Conservation (phyloP, 441 rosid genomes). For the Arabidopsis lyrata region DNA sequence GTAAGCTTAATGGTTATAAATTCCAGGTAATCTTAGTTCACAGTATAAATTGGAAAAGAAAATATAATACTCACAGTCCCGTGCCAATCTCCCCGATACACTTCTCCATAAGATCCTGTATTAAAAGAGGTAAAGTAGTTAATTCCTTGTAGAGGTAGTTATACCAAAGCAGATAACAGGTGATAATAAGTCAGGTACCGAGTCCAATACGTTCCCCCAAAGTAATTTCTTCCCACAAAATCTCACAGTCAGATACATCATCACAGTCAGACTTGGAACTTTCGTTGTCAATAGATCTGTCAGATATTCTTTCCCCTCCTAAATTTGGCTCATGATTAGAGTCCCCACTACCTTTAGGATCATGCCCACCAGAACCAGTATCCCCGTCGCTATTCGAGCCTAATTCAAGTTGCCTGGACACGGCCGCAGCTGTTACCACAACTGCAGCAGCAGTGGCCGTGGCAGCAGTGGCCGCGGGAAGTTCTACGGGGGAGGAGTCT, state of each 20-base stretch:
- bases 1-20: slow-evolving; percentile 19
- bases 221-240: slow-evolving; percentile 88
- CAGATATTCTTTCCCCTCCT: slow-evolving; percentile 74
- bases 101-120: slow-evolving; percentile 98
- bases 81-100: slow-evolving; percentile 95
- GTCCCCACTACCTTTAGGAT: slow-evolving; percentile 47
- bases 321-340: slow-evolving; percentile 49
- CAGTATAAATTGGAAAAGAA: not conserved
- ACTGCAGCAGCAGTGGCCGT: slow-evolving; percentile 97
- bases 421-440: slow-evolving; percentile 90
- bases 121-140: slow-evolving; percentile 37
- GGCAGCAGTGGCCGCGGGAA: slow-evolving; percentile 97
- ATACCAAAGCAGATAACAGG: slow-evolving; percentile 40
- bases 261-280: slow-evolving; percentile 77
- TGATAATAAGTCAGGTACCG: slow-evolving; percentile 56
- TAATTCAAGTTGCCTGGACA: slow-evolving; percentile 71
- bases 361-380: slow-evolving; percentile 53
- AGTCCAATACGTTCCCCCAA: slow-evolving; percentile 99
- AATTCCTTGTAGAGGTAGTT: slow-evolving; percentile 22
- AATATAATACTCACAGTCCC: slow-evolving; percentile 80
- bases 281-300: slow-evolving; percentile 67
- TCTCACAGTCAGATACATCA: slow-evolving; percentile 86
- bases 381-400: slow-evolving; percentile 65
- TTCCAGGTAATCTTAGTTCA: not conserved
- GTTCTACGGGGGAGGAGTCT: slow-evolving; percentile 57